Percentiles rank a stretch among this genome's conserved stretches.
These are phyloP conservation scores for Linderina pennispora DNA, from an alignment of 192 early-diverging fungal genomes.

Conservation along the genomic window DNA sequence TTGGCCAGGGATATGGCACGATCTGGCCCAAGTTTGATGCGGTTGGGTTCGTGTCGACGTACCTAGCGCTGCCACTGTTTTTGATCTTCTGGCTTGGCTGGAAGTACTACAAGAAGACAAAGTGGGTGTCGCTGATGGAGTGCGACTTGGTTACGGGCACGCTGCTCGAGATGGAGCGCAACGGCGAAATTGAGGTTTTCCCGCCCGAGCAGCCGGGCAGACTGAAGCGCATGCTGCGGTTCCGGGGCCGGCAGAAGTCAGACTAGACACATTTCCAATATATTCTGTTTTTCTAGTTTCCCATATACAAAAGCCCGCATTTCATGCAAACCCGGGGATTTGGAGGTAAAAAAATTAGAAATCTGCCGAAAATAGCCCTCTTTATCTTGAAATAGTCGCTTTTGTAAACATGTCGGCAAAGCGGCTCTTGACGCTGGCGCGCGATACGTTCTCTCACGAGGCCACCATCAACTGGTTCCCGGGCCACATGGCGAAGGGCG, in stretches of 20 bases:
- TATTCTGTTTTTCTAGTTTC: too few species aligned
- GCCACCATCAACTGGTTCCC: constrained; percentile 82
- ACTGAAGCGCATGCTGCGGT: too few species aligned
- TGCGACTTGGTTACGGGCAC: constrained; percentile 50
- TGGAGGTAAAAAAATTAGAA: too few species aligned
- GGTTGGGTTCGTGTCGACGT: constrained; percentile 51
- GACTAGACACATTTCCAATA: background rate
- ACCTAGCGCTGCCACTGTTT: constrained; percentile 60
- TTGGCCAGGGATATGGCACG: constrained; percentile 51
- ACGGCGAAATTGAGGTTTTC: constrained; percentile 28
- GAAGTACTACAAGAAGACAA: constrained; percentile 55
- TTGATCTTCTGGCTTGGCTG: constrained; percentile 58
- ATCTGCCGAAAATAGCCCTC: too few species aligned
- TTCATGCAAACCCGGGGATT: too few species aligned
- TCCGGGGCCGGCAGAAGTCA: too few species aligned
- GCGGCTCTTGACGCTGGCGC: background rate
- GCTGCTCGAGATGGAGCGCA: constrained; percentile 34
- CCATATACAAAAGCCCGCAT: too few species aligned
- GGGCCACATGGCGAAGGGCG: constrained; percentile 78
- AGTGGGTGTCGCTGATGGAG: constrained; percentile 56
- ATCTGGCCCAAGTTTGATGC: constrained; percentile 51
- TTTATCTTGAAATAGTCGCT: too few species aligned
- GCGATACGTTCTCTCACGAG: constrained; percentile 46
- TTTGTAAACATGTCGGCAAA: background rate
- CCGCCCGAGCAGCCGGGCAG: constrained; percentile 1